Base-by-base conservation (phyloP, 1,284 basidiomycete species). In the Cryptococcus hybrid region DNA sequence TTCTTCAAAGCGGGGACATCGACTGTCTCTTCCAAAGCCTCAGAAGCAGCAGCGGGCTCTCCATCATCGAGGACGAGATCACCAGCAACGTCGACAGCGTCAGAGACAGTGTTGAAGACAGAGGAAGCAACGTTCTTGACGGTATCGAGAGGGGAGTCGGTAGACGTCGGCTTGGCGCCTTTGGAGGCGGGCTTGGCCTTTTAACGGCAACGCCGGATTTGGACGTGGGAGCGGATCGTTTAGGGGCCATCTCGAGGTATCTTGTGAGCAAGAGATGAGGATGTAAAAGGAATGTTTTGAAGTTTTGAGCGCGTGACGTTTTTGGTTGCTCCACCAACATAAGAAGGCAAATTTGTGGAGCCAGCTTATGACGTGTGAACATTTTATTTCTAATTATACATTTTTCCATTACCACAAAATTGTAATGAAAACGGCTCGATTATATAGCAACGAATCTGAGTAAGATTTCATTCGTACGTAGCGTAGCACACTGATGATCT, bases 41-140 rank as follows among this genome's bases (percentile, higher is more conserved):
- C 55, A 12, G 50, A 48, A 13, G 64, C 57, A 3, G 63, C 57
- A 11, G 59, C 67, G 7, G 66, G 64, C 39, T 61, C 60, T 7
- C 61, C 62, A 24, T 69, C 67, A 56, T 75, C 73, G 24, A 73
- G 43, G 3, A 73, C 52, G 8, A 75, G 57, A 47, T 73, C 70
- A 15, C 67, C 67, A 12, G 73, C 73, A 34, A 67, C 64, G 43
- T 71, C 67, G 35, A 75, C 63, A 8, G 56, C 70, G 36, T 60
- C 51, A 3, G 55, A 51, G 24, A 71, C 58, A 36, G 62, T 60
- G 36, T 63, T 51, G 36, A 61, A 59, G 42, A 65, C 7, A 24
- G 61, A 58, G 8, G 62, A 40, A 11, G 66, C 68, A 38, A 51
- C 50, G 45, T 61, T 52, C 44, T 62, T 55, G 48, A 58, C 53